phyloP scores from a whole-genome alignment of 2,329 filamentous ascomycete genomes.

The Ophiocordyceps camponoti-floridani region DNA sequence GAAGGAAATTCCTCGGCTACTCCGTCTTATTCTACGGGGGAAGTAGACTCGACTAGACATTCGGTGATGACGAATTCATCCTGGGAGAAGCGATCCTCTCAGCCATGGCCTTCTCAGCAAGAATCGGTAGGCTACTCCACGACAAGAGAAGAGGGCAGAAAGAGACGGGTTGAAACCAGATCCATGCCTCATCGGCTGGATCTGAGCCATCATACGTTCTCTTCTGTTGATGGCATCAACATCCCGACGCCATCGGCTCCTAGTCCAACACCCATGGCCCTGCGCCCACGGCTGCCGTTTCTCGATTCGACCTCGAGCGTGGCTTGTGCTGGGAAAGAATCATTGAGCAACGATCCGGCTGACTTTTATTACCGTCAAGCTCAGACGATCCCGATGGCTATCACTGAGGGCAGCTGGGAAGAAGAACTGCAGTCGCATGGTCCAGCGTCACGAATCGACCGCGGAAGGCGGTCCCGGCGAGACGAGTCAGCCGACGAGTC shows the following conservation, averaged over 20 bases:
- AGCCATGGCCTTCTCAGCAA: too few species aligned
- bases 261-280: slow-evolving; percentile 12
- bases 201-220: background rate
- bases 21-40: background rate
- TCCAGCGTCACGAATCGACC: too few species aligned
- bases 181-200: background rate
- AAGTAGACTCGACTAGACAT: background rate
- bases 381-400: background rate
- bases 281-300: background rate
- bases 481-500: background rate
- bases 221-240: background rate
- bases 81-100: background rate
- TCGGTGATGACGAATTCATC: background rate
- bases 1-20: background rate
- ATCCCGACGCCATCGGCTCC: slow-evolving; percentile 16
- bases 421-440: background rate
- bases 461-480: background rate
- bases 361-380: background rate
- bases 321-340: background rate
- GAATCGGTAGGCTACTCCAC: background rate
- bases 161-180: background rate
- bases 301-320: background rate
- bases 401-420: background rate
- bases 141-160: background rate
- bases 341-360: background rate